These are phyloP conservation scores for Stemphylium vesicarium DNA, from an alignment of 2,329 filamentous ascomycete species.

Conservation along the genomic window DNA sequence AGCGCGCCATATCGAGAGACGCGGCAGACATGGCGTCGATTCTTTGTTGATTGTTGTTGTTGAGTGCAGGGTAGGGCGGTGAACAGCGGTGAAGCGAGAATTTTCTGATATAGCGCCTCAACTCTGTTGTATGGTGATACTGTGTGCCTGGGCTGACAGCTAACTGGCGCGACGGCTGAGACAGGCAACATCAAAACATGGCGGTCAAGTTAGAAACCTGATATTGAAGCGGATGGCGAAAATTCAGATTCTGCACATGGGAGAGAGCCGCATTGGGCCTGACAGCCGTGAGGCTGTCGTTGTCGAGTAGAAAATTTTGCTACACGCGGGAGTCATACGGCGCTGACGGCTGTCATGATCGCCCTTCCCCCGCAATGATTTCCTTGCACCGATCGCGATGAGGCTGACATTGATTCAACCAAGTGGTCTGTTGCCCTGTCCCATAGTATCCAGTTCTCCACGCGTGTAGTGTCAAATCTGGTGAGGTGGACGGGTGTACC, in stretches of 20 bases:
- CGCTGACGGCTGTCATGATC: conserved; percentile 4
- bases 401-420: conserved; percentile 4
- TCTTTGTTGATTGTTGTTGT: conserved; percentile 18
- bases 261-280: conserved; percentile 27
- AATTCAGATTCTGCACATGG: conserved; percentile 1
- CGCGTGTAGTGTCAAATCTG: conserved; percentile 13
- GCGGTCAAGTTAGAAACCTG: conserved; percentile 32
- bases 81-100: conserved; percentile 43
- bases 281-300: conserved; percentile 21
- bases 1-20: conserved; percentile 37
- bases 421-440: neutral
- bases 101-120: conserved; percentile 27
- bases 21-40: conserved; percentile 36
- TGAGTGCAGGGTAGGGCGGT: conserved; percentile 34
- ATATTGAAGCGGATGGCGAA: neutral
- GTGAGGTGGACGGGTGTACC: conserved; percentile 18
- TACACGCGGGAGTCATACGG: conserved; percentile 7
- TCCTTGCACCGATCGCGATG: conserved; percentile 19
- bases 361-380: neutral
- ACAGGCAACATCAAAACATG: conserved; percentile 32
- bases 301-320: conserved; percentile 29
- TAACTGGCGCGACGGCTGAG: conserved; percentile 36
- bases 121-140: conserved; percentile 13
- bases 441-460: conserved; percentile 7
- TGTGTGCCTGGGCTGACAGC: conserved; percentile 32